phyloP scores from a whole-genome alignment of 2,329 filamentous ascomycete genomes.

The Calonectria fujianensis region DNA sequence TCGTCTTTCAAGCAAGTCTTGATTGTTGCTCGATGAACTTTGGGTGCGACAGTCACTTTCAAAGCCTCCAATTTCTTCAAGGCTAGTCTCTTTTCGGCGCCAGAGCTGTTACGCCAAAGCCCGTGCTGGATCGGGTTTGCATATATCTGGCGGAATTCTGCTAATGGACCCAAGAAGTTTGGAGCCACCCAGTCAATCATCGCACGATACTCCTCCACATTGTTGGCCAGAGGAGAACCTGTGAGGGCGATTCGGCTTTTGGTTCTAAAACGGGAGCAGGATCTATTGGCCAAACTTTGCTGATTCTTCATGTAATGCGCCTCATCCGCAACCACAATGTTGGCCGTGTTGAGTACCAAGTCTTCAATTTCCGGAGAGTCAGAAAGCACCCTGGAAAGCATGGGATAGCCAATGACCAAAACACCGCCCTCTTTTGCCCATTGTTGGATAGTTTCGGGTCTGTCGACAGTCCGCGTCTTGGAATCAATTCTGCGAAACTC shows the following conservation, averaged over 20 bases:
- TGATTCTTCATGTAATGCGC: conserved; percentile 87
- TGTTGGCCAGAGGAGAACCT: conserved; percentile 90
- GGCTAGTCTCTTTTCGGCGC: conserved; percentile 73
- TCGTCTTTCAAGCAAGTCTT: conserved; percentile 76
- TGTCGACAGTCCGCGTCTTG: conserved; percentile 57
- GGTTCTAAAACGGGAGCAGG: conserved; percentile 77
- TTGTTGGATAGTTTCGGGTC: conserved; percentile 66
- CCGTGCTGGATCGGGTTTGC: conserved; percentile 83
- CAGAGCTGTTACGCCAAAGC: conserved; percentile 78
- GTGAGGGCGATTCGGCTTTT: conserved; percentile 87
- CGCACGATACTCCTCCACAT: conserved; percentile 87
- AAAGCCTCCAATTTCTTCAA: conserved; percentile 82
- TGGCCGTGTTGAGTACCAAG: conserved; percentile 76
- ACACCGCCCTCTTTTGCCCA: conserved; percentile 83
- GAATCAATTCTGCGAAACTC: conserved; percentile 73
- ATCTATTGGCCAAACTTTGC: conserved; percentile 69
- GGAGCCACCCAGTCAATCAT: conserved; percentile 93
- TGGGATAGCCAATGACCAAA: conserved; percentile 84
- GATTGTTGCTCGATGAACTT: conserved; percentile 85
- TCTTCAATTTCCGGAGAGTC: conserved; percentile 59
- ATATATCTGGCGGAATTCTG: conserved; percentile 83
- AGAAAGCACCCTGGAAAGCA: conserved; percentile 72
- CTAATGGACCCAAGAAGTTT: conserved; percentile 80
- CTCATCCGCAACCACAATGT: conserved; percentile 89
- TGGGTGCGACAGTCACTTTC: conserved; percentile 83